phyloP scores from a whole-genome alignment of 2,329 filamentous ascomycete species.

The Claviceps sp. region DNA sequence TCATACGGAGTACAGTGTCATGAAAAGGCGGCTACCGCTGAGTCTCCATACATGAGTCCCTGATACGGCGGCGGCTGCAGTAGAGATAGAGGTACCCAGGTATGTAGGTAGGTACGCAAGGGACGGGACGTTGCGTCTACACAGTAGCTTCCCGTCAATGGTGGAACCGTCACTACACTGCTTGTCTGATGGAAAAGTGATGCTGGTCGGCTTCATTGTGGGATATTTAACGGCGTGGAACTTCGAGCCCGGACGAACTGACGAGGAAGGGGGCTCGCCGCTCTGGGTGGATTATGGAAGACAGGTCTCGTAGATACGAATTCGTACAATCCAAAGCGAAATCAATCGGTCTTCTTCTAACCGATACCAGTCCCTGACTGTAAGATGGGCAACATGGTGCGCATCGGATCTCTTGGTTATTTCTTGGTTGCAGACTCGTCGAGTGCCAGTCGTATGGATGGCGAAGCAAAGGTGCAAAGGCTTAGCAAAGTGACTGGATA shows the following conservation, averaged over 20 bases:
- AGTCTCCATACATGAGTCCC: background rate
- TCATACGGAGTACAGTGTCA: background rate
- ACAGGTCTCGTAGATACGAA: background rate
- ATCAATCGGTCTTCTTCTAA: background rate
- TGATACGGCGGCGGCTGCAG: background rate
- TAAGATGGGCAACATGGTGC: background rate
- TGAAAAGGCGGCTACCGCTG: background rate
- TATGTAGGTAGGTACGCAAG: background rate
- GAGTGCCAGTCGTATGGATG: no score
- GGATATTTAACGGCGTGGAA: background rate
- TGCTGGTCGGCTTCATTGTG: background rate
- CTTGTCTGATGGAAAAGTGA: background rate
- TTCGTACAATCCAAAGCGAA: background rate
- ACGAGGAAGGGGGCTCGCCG: no score
- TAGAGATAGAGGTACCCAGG: background rate
- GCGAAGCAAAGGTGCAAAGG: background rate
- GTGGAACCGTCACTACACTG: background rate
- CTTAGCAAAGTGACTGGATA: background rate
- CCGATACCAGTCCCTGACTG: background rate
- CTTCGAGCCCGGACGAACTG: background rate
- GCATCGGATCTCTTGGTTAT: background rate
- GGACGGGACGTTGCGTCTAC: constrained; percentile 4
- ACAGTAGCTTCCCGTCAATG: constrained; percentile 1
- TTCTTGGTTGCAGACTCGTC: no score
- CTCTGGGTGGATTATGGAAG: background rate